Evolutionary conservation across 1,139 yeast genomes (phyloP), one percentile per base, ranked within the genome.

Genomic region (Blastobotrys capitulatus): DNA sequence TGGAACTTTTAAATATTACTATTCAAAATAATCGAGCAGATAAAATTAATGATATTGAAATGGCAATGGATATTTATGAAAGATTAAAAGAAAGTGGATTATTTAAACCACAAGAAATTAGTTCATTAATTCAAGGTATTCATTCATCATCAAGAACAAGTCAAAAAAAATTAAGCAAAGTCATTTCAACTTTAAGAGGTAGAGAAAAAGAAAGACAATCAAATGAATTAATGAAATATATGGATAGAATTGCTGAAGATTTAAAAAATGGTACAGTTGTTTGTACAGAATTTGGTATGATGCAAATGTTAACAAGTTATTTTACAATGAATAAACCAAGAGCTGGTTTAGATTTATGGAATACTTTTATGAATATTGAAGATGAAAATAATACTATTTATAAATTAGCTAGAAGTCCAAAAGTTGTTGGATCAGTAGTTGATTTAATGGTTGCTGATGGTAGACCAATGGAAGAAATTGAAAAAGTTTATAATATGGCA

Each of bases 381-480:
- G 18, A 22, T 75, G 76, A 31, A 69, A 29, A 37, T 54, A 57
- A 27, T 15, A 56, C 50, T 44, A 50, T 65, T 58, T 44, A 54
- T 50, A 20, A 47, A 53, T 48, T 42, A 53, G 60, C 18, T 60
- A 60, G 40, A 57, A 73, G 73, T 59, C 86, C 81, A 54, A 72
- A 72, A 53, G 85, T 85, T 16, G 79, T 86, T 56, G 87, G 94
- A 29, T 79, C 83, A 9, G 77, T 86, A 35, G 74, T 87, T 60
- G 89, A 89, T 31, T 74, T 84, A 39, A 76, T 88, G 55, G 82
- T 75, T 56, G 80, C 77, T 47, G 81, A 84, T 44, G 77, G 83
- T 49, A 69, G 78, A 16, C 61, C 68, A 22, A 83, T 85, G 60
- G 81, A 79, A 43, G 88, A 83, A 57, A 71, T 80, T 46, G 75